Conservation (phyloP, 129 eudicot genomes). For the Glebionis coronaria region DNA sequence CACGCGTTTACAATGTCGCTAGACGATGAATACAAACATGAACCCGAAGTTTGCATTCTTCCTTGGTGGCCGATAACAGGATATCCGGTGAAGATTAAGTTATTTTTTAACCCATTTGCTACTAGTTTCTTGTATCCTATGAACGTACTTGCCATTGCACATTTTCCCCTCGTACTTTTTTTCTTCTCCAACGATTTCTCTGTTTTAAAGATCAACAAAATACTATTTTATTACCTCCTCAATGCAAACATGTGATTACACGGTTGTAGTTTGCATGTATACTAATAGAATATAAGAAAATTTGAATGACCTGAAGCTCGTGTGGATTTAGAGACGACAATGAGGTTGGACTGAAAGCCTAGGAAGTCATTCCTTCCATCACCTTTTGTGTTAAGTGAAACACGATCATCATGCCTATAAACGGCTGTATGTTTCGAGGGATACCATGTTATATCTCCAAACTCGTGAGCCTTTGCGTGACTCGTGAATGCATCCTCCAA, state of each 20-base stretch:
- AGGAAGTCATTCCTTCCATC: conserved; percentile 73
- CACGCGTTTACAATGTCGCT: conserved; percentile 37
- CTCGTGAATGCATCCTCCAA: conserved; percentile 41
- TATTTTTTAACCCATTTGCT: conserved; percentile 79
- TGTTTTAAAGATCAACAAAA: conserved; percentile 20
- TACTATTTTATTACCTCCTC: background rate
- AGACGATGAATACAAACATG: conserved; percentile 67
- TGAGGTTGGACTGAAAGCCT: conserved; percentile 68
- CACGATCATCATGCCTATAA: conserved; percentile 66
- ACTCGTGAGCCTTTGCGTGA: conserved; percentile 63
- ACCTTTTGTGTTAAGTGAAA: conserved; percentile 49
- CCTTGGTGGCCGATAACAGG: conserved; percentile 74
- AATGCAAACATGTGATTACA: background rate
- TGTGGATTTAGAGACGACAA: conserved; percentile 38
- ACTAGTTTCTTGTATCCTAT: conserved; percentile 54
- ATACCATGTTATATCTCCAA: conserved; percentile 88
- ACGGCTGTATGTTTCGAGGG: conserved; percentile 69
- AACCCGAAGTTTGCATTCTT: conserved; percentile 84
- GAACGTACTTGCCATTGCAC: conserved; percentile 55
- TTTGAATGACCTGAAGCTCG: conserved; percentile 55
- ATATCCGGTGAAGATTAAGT: conserved; percentile 61
- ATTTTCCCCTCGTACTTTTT: conserved; percentile 54
- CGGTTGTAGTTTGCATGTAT: no score
- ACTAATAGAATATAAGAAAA: background rate
- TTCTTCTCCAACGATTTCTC: conserved; percentile 59